Conservation (phyloP, 306 rosid species). For the Inga laurina region DNA sequence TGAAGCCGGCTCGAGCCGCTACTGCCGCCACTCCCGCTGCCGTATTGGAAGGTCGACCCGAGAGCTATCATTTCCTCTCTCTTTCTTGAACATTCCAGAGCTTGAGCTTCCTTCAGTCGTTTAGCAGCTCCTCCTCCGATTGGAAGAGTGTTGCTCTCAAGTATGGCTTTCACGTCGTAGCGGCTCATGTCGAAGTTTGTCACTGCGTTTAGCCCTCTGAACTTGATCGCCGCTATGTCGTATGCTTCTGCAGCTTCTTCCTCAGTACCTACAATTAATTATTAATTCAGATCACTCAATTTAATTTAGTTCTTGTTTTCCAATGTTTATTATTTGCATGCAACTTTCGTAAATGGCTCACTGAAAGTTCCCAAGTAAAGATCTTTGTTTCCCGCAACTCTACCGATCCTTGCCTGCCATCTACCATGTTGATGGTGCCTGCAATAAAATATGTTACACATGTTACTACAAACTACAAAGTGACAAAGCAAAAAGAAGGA, state of each 20-base stretch:
- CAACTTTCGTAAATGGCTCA: slow-evolving; percentile 35
- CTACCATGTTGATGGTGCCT: slow-evolving; percentile 99
- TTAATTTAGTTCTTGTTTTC: neutral
- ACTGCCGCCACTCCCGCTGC: slow-evolving; percentile 37
- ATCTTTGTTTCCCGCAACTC: slow-evolving; percentile 99
- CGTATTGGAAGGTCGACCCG: slow-evolving; percentile 59
- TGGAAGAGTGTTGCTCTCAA: slow-evolving; percentile 89
- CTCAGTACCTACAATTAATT: slow-evolving; percentile 65
- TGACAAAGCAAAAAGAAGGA: neutral
- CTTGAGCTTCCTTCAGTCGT: slow-evolving; percentile 90
- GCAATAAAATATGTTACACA: neutral
- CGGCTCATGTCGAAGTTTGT: slow-evolving; percentile 98
- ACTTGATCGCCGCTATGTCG: slow-evolving; percentile 95
- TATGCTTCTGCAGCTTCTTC: slow-evolving; percentile 99
- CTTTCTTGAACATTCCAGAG: slow-evolving; percentile 80
- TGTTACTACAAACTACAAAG: neutral
- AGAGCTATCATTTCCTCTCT: slow-evolving; percentile 84
- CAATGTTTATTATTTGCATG: neutral
- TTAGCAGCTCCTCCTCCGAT: slow-evolving; percentile 97
- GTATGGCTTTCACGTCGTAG: slow-evolving; percentile 87
- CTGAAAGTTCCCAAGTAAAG: slow-evolving; percentile 98
- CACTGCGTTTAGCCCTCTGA: slow-evolving; percentile 89
- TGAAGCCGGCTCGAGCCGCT: slow-evolving; percentile 45
- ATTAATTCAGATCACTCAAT: neutral
- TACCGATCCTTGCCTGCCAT: slow-evolving; percentile 99